A percentile compares a stretch with the other conserved stretches of the same genome.
phyloP scores from a whole-genome alignment of 2,329 filamentous ascomycete genomes.

The Delphinella strobiligena region DNA sequence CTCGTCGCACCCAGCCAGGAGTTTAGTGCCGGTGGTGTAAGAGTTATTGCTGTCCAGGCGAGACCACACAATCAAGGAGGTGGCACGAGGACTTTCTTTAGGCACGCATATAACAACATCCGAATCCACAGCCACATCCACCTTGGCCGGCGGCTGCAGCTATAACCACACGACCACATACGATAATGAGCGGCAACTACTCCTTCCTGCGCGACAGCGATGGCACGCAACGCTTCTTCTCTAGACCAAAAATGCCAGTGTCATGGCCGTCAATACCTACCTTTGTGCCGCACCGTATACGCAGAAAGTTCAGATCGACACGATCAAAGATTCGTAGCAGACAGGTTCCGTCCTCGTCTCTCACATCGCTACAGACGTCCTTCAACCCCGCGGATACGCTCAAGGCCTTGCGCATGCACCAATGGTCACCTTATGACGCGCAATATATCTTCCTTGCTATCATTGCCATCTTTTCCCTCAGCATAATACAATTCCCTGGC shows the following conservation, averaged over 20 bases:
- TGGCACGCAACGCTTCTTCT: constrained; percentile 27
- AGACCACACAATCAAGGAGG: not conserved
- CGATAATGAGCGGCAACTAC: constrained; percentile 5
- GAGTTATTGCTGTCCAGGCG: too few species aligned
- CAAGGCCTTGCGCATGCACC: constrained; percentile 60
- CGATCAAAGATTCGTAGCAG: constrained; percentile 54
- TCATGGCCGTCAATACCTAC: constrained; percentile 36
- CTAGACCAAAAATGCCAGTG: constrained; percentile 32
- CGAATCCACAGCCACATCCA: too few species aligned
- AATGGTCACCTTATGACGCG: constrained; percentile 71
- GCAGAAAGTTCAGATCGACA: constrained; percentile 49
- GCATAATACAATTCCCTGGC: constrained; percentile 66
- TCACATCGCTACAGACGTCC: constrained; percentile 68
- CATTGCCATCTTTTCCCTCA: constrained; percentile 70
- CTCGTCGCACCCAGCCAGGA: too few species aligned
- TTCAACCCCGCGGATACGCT: constrained; percentile 71
- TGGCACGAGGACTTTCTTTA: not conserved
- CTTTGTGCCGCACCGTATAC: constrained; percentile 52
- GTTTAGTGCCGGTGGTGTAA: too few species aligned
- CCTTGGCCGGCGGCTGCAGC: too few species aligned
- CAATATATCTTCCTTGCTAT: constrained; percentile 70
- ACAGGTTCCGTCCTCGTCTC: constrained; percentile 55
- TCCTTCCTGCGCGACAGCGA: constrained; percentile 14
- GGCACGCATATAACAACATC: too few species aligned
- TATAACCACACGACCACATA: constrained; percentile 1